A percentile compares a stretch with the other conserved stretches of the same genome.
These are phyloP conservation scores for Paecilomyces niveus DNA, from an alignment of 2,329 filamentous ascomycete genomes.

Conservation along the genomic window DNA sequence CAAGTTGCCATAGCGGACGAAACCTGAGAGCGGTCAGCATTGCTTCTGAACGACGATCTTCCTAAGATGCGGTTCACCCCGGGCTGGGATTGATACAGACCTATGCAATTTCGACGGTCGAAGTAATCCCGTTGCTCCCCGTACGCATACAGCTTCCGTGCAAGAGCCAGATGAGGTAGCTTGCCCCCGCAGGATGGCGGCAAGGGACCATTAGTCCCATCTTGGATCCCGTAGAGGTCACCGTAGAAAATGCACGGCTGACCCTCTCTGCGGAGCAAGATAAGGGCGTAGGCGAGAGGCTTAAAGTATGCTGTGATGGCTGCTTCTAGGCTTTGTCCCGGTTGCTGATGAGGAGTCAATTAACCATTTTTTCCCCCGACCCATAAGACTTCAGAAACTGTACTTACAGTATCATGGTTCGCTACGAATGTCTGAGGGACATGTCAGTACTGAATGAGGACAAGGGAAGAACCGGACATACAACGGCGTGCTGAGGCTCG, in stretches of 20 bases:
- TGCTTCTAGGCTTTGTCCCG: slow-evolving; percentile 56
- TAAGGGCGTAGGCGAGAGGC: slow-evolving; percentile 63
- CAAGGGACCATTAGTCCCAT: slow-evolving; percentile 41
- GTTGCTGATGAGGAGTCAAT: slow-evolving; percentile 37
- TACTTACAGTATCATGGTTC: slow-evolving; percentile 20
- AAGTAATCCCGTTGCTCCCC: slow-evolving; percentile 60
- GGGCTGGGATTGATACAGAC: slow-evolving; percentile 18
- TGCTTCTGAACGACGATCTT: slow-evolving; percentile 16
- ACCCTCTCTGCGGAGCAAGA: slow-evolving; percentile 58
- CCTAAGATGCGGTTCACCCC: neutral
- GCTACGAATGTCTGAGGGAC: slow-evolving; percentile 15
- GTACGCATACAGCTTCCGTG: slow-evolving; percentile 60
- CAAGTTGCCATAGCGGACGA: slow-evolving; percentile 45
- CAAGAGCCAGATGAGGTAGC: slow-evolving; percentile 54
- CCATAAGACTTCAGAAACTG: neutral
- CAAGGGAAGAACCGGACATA: slow-evolving; percentile 24
- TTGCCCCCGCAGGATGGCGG: slow-evolving; percentile 47
- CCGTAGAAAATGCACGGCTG: slow-evolving; percentile 65
- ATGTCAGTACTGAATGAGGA: neutral
- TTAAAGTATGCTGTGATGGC: slow-evolving; percentile 62
- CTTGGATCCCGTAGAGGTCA: slow-evolving; percentile 58
- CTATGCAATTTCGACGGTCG: slow-evolving; percentile 53
- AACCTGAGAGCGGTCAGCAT: slow-evolving; percentile 19
- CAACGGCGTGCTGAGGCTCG: slow-evolving; percentile 51
- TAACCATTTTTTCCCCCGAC: neutral